Evolutionary conservation across 2,329 filamentous ascomycete species (phyloP), one percentile per base, ranked within the genome.

Genomic region (Trichoderma lentiforme): DNA sequence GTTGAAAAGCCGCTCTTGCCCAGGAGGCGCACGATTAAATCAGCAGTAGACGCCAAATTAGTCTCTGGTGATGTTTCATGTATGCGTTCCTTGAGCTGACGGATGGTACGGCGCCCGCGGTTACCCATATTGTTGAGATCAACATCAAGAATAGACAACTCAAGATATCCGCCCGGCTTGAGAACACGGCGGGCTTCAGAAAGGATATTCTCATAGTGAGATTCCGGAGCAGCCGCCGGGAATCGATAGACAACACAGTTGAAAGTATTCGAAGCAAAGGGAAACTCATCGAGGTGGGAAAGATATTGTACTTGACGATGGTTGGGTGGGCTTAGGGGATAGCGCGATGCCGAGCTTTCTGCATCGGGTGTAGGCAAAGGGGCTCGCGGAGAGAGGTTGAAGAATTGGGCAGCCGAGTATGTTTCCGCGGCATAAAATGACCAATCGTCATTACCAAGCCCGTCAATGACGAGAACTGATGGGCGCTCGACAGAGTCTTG

Each of bases 371-470:
- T 76, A 0, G 84, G 83, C n/a, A 86, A 76, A 53, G 86, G 86
- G 51, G 86, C 84, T 32, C 87, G 83, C 8, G 89, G 89, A 0
- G 89, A 91, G 28, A 95, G 85, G 78, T 95, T 94, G 83, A 93
- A 95, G 74, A 96, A 91, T 2, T 89, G 91, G 0, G 91, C 91
- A 0, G 86, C 85, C 0, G 92, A 91, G 74, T 95, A 95, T 1
- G 92, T 94, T 78, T 95, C 89, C 7, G 93, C 92, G 24, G 92
- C 92, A 76, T 94, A 95, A 79, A 93, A 95, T 0, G 93, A 95
- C 93, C 93, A 96, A 78, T 96, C 93, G 75, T 92, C 90, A 77
- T 94, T 95, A n/a, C 93, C 93, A 34, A 96, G 89, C 6, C 93
- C 93, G 81, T 96, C 93, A 71, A 96, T 87, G 21, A 96, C 91